Conservation (phyloP, 306 rosid species). For the Quercus alba region DNA sequence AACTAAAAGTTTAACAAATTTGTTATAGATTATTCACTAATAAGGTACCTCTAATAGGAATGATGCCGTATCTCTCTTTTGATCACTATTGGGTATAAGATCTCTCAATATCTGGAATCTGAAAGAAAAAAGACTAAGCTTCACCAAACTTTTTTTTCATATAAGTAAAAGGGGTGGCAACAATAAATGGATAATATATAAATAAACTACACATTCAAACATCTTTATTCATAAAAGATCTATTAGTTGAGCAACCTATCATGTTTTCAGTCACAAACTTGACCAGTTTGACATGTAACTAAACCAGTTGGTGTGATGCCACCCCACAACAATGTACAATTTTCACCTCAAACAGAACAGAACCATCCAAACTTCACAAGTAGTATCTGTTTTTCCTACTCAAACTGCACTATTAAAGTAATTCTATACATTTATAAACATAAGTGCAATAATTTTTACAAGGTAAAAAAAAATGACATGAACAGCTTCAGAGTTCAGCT, state of each 20-base stretch:
- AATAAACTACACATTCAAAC: constrained; percentile 6
- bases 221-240: background rate
- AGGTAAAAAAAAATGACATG: constrained; percentile 4
- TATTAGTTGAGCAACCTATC: background rate
- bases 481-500: background rate
- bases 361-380: constrained; percentile 7
- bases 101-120: constrained; percentile 98
- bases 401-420: background rate
- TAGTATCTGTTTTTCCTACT: background rate
- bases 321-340: background rate
- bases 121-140: constrained; percentile 33
- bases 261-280: background rate
- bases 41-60: constrained; percentile 82
- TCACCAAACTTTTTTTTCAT: constrained; percentile 13
- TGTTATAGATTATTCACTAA: background rate
- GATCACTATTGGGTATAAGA: constrained; percentile 95
- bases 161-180: too few relatives aligned
- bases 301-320: background rate
- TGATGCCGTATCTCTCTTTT: constrained; percentile 94
- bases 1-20: background rate
- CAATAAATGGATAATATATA: background rate
- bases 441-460: background rate
- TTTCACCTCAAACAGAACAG: constrained; percentile 1
- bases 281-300: background rate
- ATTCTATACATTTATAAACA: constrained; percentile 5